phyloP scores from a whole-genome alignment of 345 rosid species.

The Salix exigua region DNA sequence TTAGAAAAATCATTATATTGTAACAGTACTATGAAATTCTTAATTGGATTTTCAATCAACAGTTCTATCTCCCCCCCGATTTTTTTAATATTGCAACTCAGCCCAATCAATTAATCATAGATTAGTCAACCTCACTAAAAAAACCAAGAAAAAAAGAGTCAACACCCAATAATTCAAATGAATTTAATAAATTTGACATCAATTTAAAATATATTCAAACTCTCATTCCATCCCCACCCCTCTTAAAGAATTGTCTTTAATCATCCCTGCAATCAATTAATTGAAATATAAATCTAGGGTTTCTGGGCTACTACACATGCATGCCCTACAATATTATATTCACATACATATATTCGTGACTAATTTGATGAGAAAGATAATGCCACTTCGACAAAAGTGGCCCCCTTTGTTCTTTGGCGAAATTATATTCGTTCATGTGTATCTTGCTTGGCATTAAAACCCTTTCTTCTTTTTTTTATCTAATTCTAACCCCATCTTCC shows the following conservation, averaged over 20 bases:
- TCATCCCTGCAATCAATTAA: no score
- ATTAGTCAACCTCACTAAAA: not conserved
- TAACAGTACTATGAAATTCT: no score
- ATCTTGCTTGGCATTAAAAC: slow-evolving; percentile 38
- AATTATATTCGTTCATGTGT: slow-evolving; percentile 37
- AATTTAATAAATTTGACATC: not conserved
- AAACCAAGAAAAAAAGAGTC: not conserved
- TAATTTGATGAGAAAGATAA: slow-evolving; percentile 17
- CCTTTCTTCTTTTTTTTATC: not conserved
- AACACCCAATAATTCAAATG: not conserved
- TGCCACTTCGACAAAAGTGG: not conserved
- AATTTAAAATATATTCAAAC: not conserved
- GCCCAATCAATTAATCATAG: no score
- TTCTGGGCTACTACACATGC: not conserved
- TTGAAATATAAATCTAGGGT: not conserved
- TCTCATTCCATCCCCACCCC: no score
- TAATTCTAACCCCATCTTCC: not conserved
- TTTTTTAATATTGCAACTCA: no score
- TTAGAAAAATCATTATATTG: no score
- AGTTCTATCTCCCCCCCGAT: no score
- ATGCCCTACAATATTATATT: not conserved
- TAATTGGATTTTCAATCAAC: no score
- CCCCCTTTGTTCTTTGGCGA: not conserved
- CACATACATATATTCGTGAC: slow-evolving; percentile 33
- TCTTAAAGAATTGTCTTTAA: no score